Base-by-base conservation (phyloP, 441 rosid species). In the Theobroma grandiflorum region DNA sequence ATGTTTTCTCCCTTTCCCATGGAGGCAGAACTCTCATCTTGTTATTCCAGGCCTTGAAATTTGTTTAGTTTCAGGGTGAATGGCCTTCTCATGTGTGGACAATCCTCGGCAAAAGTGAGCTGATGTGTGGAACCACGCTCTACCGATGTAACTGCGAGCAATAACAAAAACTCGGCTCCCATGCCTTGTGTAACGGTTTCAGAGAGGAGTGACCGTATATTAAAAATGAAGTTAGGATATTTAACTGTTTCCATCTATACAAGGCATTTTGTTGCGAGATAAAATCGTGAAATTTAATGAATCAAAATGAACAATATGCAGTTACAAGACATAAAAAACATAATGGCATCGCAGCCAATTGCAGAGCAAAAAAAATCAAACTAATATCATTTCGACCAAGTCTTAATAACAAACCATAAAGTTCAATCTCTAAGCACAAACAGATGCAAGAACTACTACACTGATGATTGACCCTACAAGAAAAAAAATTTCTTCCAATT, bases 391-490 rank as follows among this genome's bases (percentile, higher is more conserved):
- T 58, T 20, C 8, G 26, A 18, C 11, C 26, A 59, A 9, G 15
- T 22, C 5, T 3, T 6, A 11, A 11, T 16, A 20, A 43, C 35
- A 31, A 68, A 35, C 63, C 68, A 66, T 37, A 20, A 63, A n/a
- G 55, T 62, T 78, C 73, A 67, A 71, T 61, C 61, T 10, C 64
- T 20, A 55, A 38, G 20, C 49, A 61, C 38, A 38, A 69, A 68
- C 66, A 33, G 65, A 70, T 5, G 40, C 8, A 50, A 40, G 64
- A 47, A 58, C 86, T 71, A 71, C 72, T 50, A 42, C 85, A 72
- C 18, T 37, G 42, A 35, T 57, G 84, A 74, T 12, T 35, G n/a
- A 59, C 70, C 62, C 79, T 66, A 47, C 2, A 50, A 16, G 73
- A 26, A 80, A 82, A 10, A 61, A 45, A 26, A 64, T 26, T 31